phyloP scores from a whole-genome alignment of 192 early-diverging fungal genomes.

The Cladochytrium replicatum region DNA sequence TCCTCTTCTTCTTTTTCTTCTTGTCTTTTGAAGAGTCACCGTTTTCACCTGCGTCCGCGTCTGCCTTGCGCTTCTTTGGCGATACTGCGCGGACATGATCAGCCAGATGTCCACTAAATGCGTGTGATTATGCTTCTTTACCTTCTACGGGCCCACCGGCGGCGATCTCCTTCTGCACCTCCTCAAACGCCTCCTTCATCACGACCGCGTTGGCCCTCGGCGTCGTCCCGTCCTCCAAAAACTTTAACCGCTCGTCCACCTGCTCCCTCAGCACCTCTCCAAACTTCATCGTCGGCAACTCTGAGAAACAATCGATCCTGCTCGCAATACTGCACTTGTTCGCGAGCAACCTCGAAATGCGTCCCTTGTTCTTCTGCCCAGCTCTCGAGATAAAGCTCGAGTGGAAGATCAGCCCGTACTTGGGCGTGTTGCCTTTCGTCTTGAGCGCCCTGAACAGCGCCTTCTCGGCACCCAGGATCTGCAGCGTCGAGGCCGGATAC shows the following conservation, averaged over 20 bases:
- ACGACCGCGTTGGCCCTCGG: slow-evolving; percentile 89
- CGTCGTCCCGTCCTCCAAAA: slow-evolving; percentile 83
- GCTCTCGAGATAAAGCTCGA: slow-evolving; percentile 94
- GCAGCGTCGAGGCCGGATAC: slow-evolving; percentile 95
- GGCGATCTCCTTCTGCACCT: too few relatives aligned
- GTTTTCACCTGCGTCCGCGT: too few relatives aligned
- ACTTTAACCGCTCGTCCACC: slow-evolving; percentile 90
- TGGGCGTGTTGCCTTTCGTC: slow-evolving; percentile 95
- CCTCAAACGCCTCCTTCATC: slow-evolving; percentile 64
- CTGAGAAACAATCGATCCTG: slow-evolving; percentile 91
- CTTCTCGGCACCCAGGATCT: slow-evolving; percentile 99
- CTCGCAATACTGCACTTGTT: slow-evolving; percentile 98
- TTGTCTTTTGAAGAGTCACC: too few relatives aligned
- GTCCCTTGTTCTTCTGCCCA: slow-evolving; percentile 94
- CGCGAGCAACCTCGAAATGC: slow-evolving; percentile 94
- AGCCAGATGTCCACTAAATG: too few relatives aligned
- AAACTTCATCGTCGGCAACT: slow-evolving; percentile 74
- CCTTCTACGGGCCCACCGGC: too few relatives aligned
- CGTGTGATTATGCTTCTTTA: too few relatives aligned
- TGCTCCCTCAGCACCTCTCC: slow-evolving; percentile 88
- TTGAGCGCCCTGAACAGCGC: slow-evolving; percentile 98
- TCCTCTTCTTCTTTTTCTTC: too few relatives aligned
- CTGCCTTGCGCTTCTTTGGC: too few relatives aligned
- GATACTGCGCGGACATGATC: too few relatives aligned
- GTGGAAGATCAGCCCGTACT: slow-evolving; percentile 99